Evolutionary conservation across 306 rosid genomes (phyloP).

Genomic region (Astragalus glycyphyllos): DNA sequence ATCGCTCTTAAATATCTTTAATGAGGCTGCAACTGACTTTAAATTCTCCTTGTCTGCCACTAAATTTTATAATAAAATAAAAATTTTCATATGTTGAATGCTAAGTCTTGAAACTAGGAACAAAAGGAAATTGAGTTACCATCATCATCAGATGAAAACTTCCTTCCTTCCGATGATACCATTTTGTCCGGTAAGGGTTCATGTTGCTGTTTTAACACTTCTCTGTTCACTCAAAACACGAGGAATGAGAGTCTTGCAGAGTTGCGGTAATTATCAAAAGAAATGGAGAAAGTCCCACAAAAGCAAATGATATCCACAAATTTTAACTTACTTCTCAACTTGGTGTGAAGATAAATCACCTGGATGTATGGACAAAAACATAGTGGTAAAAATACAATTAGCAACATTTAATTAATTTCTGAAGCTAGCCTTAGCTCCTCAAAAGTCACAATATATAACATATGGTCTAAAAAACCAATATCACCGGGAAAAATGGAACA

Average conservation of each 20-base stretch:
- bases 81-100: neutral
- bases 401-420: constrained; percentile 22
- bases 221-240: constrained; percentile 45
- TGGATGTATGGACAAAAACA: constrained; percentile 36
- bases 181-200: constrained; percentile 32
- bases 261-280: constrained; percentile 24
- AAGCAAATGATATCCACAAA: constrained; percentile 32
- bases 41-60: constrained; percentile 49
- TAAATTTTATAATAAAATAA: constrained; percentile 29
- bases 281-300: constrained; percentile 29
- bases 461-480: neutral
- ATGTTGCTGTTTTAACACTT: constrained; percentile 37
- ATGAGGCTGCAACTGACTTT: constrained; percentile 47
- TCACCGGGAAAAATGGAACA: neutral
- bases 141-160: constrained; percentile 43
- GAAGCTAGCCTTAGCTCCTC: constrained; percentile 30
- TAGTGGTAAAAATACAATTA: constrained; percentile 30
- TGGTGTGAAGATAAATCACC: constrained; percentile 47
- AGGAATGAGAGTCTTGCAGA: constrained; percentile 34
- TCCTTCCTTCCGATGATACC: constrained; percentile 42
- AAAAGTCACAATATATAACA: constrained; percentile 1
- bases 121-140: constrained; percentile 39
- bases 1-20: constrained; percentile 62
- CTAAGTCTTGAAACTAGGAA: neutral
- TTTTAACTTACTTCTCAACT: constrained; percentile 55